A percentile compares a stretch with the other conserved stretches of the same genome.
phyloP scores from a whole-genome alignment of 2,329 filamentous ascomycete species.

The Rhynchosporium graminicola region DNA sequence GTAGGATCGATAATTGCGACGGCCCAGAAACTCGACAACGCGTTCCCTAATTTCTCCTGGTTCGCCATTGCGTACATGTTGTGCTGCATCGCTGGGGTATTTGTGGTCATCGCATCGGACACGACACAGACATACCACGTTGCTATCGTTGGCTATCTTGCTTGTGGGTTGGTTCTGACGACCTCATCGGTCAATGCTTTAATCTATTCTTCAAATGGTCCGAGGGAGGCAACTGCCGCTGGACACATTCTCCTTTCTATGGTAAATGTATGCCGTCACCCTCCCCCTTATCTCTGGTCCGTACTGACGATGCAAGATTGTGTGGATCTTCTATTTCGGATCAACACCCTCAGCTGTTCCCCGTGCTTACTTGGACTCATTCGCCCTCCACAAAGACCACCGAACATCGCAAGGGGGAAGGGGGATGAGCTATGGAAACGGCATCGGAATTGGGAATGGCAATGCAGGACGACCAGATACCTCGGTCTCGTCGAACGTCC shows the following conservation, averaged over 20 bases:
- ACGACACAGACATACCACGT: slow-evolving; percentile 87
- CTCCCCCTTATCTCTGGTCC: background rate
- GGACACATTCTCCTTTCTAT: slow-evolving; percentile 94
- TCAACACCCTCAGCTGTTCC: slow-evolving; percentile 84
- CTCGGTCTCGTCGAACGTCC: slow-evolving; percentile 71
- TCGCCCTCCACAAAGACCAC: slow-evolving; percentile 86
- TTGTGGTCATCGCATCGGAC: slow-evolving; percentile 81
- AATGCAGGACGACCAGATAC: slow-evolving; percentile 68
- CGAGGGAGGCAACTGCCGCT: slow-evolving; percentile 83
- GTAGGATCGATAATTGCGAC: slow-evolving; percentile 78
- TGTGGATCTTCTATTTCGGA: slow-evolving; percentile 99
- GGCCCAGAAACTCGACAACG: slow-evolving; percentile 46
- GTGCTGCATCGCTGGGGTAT: slow-evolving; percentile 77
- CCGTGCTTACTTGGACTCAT: slow-evolving; percentile 91
- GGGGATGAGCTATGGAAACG: slow-evolving; percentile 70
- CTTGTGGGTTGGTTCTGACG: slow-evolving; percentile 79
- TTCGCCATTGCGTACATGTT: slow-evolving; percentile 87
- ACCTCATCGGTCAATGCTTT: slow-evolving; percentile 84
- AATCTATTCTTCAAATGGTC: slow-evolving; percentile 72
- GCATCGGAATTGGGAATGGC: slow-evolving; percentile 46
- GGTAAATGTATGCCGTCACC: slow-evolving; percentile 68
- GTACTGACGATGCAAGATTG: slow-evolving; percentile 59
- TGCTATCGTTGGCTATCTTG: slow-evolving; percentile 84
- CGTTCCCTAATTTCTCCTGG: slow-evolving; percentile 88
- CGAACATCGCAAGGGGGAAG: slow-evolving; percentile 37